A percentile compares a stretch with the other conserved stretches of the same genome.
These are phyloP conservation scores for Arachis hypogaea DNA, from an alignment of 306 rosid species.

Conservation along the genomic window DNA sequence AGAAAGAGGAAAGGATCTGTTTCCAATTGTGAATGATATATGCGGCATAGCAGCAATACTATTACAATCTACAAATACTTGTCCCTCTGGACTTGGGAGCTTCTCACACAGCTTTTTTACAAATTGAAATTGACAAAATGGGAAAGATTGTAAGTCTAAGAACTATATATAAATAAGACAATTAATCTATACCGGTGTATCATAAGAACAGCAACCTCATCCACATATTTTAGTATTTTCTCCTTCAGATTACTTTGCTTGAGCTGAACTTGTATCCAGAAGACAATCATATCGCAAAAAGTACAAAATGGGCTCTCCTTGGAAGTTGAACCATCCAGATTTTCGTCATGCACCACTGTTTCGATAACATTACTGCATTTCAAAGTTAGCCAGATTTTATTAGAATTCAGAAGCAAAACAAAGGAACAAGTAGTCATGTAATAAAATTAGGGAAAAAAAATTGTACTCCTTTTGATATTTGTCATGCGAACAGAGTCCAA, in stretches of 20 bases:
- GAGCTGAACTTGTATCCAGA: slow-evolving; percentile 77
- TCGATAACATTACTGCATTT: slow-evolving; percentile 63
- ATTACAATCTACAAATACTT: slow-evolving; percentile 61
- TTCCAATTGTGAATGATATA: slow-evolving; percentile 60
- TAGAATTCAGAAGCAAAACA: slow-evolving; percentile 15
- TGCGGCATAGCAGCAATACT: slow-evolving; percentile 53
- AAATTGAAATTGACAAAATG: slow-evolving; percentile 24
- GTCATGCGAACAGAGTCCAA: slow-evolving; percentile 56
- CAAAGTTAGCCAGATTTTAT: slow-evolving; percentile 20
- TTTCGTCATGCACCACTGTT: slow-evolving; percentile 54
- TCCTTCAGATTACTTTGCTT: slow-evolving; percentile 62
- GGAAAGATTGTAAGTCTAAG: slow-evolving; percentile 11
- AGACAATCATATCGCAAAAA: slow-evolving; percentile 66
- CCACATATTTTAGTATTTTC: slow-evolving; percentile 51
- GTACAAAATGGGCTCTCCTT: slow-evolving; percentile 54
- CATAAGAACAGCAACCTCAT: slow-evolving; percentile 54
- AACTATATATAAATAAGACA: background rate
- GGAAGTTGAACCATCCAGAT: slow-evolving; percentile 34
- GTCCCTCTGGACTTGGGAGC: slow-evolving; percentile 68
- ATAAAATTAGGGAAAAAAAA: slow-evolving; percentile 32
- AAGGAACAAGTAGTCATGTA: slow-evolving; percentile 16
- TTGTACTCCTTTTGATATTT: slow-evolving; percentile 46
- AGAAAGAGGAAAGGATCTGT: slow-evolving; percentile 62
- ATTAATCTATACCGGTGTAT: background rate
- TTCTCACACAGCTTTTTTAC: slow-evolving; percentile 66